Conservation (phyloP, 805 yeast genomes). For the Suhomyces sp. region DNA sequence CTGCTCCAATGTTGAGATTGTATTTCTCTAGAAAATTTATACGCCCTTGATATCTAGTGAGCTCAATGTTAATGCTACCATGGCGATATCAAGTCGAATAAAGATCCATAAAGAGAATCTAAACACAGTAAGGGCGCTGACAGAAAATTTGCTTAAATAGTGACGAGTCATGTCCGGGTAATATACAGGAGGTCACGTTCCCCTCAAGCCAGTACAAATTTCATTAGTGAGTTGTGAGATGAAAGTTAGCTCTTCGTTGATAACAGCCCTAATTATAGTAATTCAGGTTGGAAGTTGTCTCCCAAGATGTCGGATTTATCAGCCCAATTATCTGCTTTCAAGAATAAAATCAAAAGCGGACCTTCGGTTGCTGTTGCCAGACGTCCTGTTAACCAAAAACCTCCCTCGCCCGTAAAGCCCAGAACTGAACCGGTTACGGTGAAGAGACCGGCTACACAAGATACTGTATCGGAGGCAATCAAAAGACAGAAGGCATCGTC, state of each 20-base stretch:
- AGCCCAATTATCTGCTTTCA: slow-evolving; percentile 45
- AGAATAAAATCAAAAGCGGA: slow-evolving; percentile 43
- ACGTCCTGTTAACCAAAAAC: slow-evolving; percentile 19
- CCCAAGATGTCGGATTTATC: slow-evolving; percentile 33
- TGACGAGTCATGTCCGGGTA: neutral
- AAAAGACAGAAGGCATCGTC: slow-evolving; percentile 31
- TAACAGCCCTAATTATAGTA: neutral
- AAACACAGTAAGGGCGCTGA: neutral
- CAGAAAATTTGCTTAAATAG: neutral
- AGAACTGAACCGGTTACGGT: neutral
- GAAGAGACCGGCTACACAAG: slow-evolving; percentile 17
- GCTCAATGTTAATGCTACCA: slow-evolving; percentile 28
- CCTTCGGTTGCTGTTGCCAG: slow-evolving; percentile 39
- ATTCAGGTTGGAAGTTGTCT: neutral
- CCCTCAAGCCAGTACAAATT: neutral
- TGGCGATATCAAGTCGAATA: neutral
- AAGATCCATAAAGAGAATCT: neutral
- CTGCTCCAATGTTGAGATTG: slow-evolving; percentile 12
- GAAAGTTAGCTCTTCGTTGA: neutral
- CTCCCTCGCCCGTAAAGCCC: slow-evolving; percentile 11
- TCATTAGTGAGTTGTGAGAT: neutral
- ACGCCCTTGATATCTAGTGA: slow-evolving; percentile 15
- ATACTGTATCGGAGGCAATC: slow-evolving; percentile 30
- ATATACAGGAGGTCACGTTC: neutral
- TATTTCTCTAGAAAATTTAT: slow-evolving; percentile 23